Evolutionary conservation across 2,329 filamentous ascomycete genomes (phyloP).

Genomic region (Akanthomyces lecanii): DNA sequence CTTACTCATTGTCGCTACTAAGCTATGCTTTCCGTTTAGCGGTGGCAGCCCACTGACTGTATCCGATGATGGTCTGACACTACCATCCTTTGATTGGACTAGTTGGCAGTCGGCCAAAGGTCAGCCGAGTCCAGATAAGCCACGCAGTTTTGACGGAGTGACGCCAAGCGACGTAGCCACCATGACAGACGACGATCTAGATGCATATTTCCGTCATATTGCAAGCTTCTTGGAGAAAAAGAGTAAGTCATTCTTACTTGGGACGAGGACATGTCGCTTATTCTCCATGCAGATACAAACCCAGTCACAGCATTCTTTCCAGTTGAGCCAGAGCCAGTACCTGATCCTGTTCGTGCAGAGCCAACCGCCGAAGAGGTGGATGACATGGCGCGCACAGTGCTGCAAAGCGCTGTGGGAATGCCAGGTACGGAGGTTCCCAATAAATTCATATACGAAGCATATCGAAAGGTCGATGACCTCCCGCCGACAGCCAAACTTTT

Average conservation of each 20-base stretch:
- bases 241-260: slow-evolving; percentile 24
- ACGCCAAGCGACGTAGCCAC: slow-evolving; percentile 58
- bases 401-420: slow-evolving; percentile 20
- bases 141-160: slow-evolving; percentile 44
- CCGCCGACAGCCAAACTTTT: slow-evolving; percentile 28
- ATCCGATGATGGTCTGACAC: slow-evolving; percentile 18
- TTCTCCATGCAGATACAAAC: slow-evolving; percentile 24
- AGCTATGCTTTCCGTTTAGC: slow-evolving; percentile 75
- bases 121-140: slow-evolving; percentile 18
- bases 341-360: slow-evolving; percentile 21
- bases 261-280: background rate
- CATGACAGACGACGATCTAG: slow-evolving; percentile 58
- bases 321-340: slow-evolving; percentile 22
- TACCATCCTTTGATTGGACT: slow-evolving; percentile 60
- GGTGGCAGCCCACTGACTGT: slow-evolving; percentile 29
- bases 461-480: slow-evolving; percentile 30
- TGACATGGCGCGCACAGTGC: slow-evolving; percentile 21
- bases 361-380: slow-evolving; percentile 26
- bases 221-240: slow-evolving; percentile 30
- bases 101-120: slow-evolving; percentile 58
- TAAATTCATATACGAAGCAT: slow-evolving; percentile 27
- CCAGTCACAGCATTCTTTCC: slow-evolving; percentile 34
- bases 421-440: background rate
- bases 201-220: slow-evolving; percentile 57
- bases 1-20: slow-evolving; percentile 69